Evolutionary conservation across 2,329 filamentous ascomycete species (phyloP).

Genomic region (Pseudogymnoascus sp.): DNA sequence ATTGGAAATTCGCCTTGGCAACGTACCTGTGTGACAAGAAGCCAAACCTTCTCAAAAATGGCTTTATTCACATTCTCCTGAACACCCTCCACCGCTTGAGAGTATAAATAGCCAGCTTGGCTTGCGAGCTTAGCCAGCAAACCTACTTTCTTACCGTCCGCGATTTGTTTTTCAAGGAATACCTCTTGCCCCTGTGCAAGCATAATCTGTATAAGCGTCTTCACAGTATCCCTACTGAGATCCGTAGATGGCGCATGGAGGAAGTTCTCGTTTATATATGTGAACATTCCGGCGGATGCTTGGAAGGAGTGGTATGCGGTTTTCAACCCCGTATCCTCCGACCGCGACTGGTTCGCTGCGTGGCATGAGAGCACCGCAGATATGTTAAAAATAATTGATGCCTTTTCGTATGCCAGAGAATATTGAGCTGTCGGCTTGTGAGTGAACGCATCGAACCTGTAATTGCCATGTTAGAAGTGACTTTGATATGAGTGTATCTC

Average conservation of each 20-base stretch:
- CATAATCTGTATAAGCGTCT: slow-evolving; percentile 86
- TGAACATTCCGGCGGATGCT: slow-evolving; percentile 98
- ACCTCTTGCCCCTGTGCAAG: slow-evolving; percentile 95
- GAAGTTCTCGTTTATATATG: slow-evolving; percentile 99
- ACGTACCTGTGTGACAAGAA: slow-evolving; percentile 69
- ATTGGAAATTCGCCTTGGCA: neutral
- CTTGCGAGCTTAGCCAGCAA: slow-evolving; percentile 88
- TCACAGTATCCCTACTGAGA: slow-evolving; percentile 89
- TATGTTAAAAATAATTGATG: slow-evolving; percentile 99
- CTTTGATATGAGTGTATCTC: slow-evolving; percentile 7
- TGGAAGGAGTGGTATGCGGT: slow-evolving; percentile 98
- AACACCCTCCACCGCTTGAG: slow-evolving; percentile 79
- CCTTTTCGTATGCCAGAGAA: slow-evolving; percentile 95
- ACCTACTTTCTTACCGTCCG: slow-evolving; percentile 86
- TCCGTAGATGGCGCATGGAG: slow-evolving; percentile 95
- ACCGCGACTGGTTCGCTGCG: slow-evolving; percentile 84
- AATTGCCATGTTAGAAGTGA: slow-evolving; percentile 21
- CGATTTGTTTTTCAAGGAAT: slow-evolving; percentile 91
- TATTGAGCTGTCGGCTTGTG: slow-evolving; percentile 96
- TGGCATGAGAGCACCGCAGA: slow-evolving; percentile 94
- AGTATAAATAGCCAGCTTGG: slow-evolving; percentile 82
- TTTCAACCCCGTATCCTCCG: slow-evolving; percentile 88
- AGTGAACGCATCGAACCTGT: slow-evolving; percentile 98
- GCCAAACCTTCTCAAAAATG: slow-evolving; percentile 92
- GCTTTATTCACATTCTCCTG: slow-evolving; percentile 88